These are phyloP conservation scores for Puccinia coronata DNA, from an alignment of 1,284 basidiomycete genomes.

Conservation along the genomic window DNA sequence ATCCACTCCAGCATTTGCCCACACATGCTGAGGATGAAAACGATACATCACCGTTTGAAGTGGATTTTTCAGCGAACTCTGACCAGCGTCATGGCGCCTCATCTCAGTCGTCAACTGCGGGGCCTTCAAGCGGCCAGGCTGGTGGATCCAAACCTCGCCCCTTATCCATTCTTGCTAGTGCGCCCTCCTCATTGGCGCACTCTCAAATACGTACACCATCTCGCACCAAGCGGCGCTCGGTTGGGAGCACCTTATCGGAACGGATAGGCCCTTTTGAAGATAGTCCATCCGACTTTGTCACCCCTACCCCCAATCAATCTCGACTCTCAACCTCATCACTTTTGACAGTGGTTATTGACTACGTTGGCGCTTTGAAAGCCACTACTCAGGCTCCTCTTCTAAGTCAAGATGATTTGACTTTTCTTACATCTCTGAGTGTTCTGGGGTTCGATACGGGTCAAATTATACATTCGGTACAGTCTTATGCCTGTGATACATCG, in stretches of 20 bases:
- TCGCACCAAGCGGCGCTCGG: constrained; percentile 87
- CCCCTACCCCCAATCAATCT: constrained; percentile 69
- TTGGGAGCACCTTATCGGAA: constrained; percentile 71
- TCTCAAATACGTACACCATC: constrained; percentile 75
- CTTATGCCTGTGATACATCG: constrained; percentile 86
- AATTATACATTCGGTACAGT: constrained; percentile 85
- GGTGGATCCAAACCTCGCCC: constrained; percentile 46
- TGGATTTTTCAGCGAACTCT: neutral
- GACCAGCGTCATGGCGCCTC: neutral
- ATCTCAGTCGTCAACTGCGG: constrained; percentile 9
- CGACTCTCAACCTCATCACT: constrained; percentile 78
- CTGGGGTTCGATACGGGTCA: constrained; percentile 92
- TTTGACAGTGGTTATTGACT: constrained; percentile 36
- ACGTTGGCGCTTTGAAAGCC: constrained; percentile 37
- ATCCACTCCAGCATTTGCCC: constrained; percentile 16
- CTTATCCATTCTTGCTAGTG: constrained; percentile 46
- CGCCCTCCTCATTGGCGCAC: constrained; percentile 46
- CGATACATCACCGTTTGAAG: neutral
- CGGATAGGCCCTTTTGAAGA: constrained; percentile 59
- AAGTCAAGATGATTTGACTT: constrained; percentile 68
- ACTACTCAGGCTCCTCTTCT: constrained; percentile 33
- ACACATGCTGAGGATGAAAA: constrained; percentile 18
- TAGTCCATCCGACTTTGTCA: constrained; percentile 66
- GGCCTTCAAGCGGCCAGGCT: constrained; percentile 25
- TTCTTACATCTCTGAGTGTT: constrained; percentile 73